A percentile compares a stretch with the other conserved stretches of the same genome.
phyloP scores from a whole-genome alignment of 768 basidiomycete species.

The Leccinellum luteum region DNA sequence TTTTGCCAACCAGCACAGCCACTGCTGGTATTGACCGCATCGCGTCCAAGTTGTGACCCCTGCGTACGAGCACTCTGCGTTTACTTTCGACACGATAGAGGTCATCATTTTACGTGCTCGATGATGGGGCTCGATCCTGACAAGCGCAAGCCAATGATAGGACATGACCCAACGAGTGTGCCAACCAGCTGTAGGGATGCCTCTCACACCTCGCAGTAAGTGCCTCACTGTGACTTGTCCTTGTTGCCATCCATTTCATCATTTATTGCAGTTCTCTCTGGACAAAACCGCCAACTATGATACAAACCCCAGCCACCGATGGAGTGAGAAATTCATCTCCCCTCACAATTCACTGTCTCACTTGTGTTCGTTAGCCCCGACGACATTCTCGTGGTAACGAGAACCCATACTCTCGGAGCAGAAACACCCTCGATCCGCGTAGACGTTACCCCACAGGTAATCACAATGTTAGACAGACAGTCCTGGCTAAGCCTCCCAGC shows the following conservation, averaged over 20 bases:
- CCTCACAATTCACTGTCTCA: constrained; percentile 3
- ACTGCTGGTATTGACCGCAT: neutral
- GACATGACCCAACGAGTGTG: constrained; percentile 7
- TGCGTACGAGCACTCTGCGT: neutral
- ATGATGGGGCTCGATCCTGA: constrained; percentile 10
- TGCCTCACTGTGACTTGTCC: neutral
- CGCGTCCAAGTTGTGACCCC: neutral
- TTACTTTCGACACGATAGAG: constrained; percentile 10
- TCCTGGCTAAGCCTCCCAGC: constrained; percentile 14
- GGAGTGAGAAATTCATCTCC: constrained; percentile 14
- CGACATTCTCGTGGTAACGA: constrained; percentile 3
- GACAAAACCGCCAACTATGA: constrained; percentile 22
- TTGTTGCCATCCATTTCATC: constrained; percentile 2
- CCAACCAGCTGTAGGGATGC: constrained; percentile 31
- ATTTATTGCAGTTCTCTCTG: constrained; percentile 12
- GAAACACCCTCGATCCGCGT: neutral
- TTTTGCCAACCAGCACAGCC: neutral
- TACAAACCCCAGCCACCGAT: constrained; percentile 13
- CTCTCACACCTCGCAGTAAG: constrained; percentile 22
- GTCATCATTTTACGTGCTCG: constrained; percentile 3
- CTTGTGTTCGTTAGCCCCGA: constrained; percentile 10
- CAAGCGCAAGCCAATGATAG: constrained; percentile 9
- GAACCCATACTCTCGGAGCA: constrained; percentile 9
- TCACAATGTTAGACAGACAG: constrained; percentile 19
- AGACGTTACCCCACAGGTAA: constrained; percentile 13